Evolutionary conservation across 306 rosid species (phyloP), one percentile per base, ranked within the genome.

Genomic region (Fagus sylvatica): DNA sequence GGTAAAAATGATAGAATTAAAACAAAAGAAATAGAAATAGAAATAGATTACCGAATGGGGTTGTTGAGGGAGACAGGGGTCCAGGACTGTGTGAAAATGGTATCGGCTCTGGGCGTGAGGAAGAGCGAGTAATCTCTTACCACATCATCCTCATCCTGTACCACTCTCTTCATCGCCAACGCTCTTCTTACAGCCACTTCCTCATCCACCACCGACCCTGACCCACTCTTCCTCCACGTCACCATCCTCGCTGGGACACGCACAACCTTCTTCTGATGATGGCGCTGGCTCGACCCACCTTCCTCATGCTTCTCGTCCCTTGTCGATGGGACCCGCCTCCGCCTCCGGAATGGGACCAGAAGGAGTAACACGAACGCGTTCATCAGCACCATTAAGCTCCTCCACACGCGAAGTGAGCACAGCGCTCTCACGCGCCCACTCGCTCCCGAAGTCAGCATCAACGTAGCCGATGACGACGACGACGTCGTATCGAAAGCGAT

Each of bases 1-100:
- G 1, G 51, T 46, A 2, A 46, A 10, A 46, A 4, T 10, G 36
- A 36, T 34, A 1, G 15, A 51, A 6, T 33, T 22, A 22, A 22
- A 22, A 22, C 28, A 22, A n/a, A 56, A 22, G 6, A 12, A 40
- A 60, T 30, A 28, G n/a, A n/a, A n/a, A n/a, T n/a, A n/a, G 57
- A 3, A 77, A 70, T 22, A 0, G 57, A 17, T 9, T 61, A 95
- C 99, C 97, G 51, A 46, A 10, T 10, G 51, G 0, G 91, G 82
- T 85, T 85, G 62, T 75, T 60, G 59, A 15, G 77, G 22, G 87
- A 74, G 72, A 84, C 74, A 0, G 98, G 96, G 7, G 90, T 74
- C 99, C 99, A 93, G 30, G 89, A 86, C 77, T 91, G 98, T 2
- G 98, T 91, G 77, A 95, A 95, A 54, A 93, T 86, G n/a, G 82